Conservation (phyloP, 2,329 filamentous ascomycete species). For the Triangularia setosa region DNA sequence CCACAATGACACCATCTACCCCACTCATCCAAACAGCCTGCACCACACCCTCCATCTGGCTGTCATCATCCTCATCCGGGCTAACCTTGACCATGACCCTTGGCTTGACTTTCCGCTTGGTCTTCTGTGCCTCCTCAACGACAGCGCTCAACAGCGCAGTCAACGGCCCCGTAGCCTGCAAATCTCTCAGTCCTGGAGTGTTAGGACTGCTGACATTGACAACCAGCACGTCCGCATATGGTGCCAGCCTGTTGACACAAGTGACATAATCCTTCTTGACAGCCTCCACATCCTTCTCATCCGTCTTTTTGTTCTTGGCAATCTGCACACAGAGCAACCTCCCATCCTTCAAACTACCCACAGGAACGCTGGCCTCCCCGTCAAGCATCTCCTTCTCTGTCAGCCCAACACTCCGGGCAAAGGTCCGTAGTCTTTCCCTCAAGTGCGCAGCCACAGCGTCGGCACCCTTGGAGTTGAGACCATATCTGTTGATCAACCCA, state of each 20-base stretch:
- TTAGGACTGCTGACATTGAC: conserved; percentile 98
- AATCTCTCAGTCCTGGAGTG: conserved; percentile 81
- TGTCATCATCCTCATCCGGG: conserved; percentile 84
- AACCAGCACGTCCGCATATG: conserved; percentile 91
- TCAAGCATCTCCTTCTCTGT: conserved; percentile 71
- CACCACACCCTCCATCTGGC: conserved; percentile 83
- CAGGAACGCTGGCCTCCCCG: conserved; percentile 69
- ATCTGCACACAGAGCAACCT: conserved; percentile 85
- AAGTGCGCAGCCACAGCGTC: conserved; percentile 79
- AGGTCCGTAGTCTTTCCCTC: conserved; percentile 71
- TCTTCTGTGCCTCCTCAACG: conserved; percentile 68
- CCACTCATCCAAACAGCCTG: conserved; percentile 78
- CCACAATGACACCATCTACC: conserved; percentile 93
- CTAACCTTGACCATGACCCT: conserved; percentile 97
- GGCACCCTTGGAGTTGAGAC: conserved; percentile 86
- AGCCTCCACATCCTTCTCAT: conserved; percentile 77
- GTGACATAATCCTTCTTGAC: conserved; percentile 81
- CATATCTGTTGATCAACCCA: conserved; percentile 92
- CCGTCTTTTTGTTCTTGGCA: conserved; percentile 93
- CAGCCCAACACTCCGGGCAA: conserved; percentile 67
- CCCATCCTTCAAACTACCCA: conserved; percentile 73
- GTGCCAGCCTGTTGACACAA: conserved; percentile 77
- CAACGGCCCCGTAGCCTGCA: conserved; percentile 81
- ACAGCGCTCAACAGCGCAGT: conserved; percentile 78
- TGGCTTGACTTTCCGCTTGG: conserved; percentile 68